Evolutionary conservation across 73 alveolate genomes (phyloP).

Genomic region (Paraurostyla sp.): DNA sequence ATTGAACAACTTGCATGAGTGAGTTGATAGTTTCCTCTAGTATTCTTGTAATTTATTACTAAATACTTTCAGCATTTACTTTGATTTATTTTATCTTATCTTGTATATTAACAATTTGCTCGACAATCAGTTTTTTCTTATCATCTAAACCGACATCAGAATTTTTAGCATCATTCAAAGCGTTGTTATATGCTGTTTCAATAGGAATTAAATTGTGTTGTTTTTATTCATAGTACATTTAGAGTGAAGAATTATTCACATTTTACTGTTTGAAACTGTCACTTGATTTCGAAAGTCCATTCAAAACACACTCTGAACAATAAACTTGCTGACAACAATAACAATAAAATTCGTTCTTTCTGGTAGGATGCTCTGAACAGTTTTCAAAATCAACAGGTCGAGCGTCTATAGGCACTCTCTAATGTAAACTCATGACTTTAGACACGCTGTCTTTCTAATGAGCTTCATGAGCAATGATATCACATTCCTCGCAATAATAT

Average conservation of each 20-base stretch:
- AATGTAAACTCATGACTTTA: conserved; percentile 26
- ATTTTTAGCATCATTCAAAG: conserved; percentile 35
- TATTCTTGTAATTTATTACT: conserved; percentile 11
- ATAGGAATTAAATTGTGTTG: background rate
- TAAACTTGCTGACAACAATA: conserved; percentile 31
- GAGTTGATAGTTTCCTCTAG: conserved; percentile 28
- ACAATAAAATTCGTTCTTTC: conserved; percentile 35
- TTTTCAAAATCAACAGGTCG: conserved; percentile 23
- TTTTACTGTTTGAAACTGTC: too few relatives aligned
- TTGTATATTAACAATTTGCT: background rate
- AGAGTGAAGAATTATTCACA: background rate
- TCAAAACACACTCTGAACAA: conserved; percentile 44
- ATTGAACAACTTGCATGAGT: background rate
- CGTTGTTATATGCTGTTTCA: conserved; percentile 30
- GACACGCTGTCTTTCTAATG: conserved; percentile 10
- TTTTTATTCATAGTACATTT: background rate
- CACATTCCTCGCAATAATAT: conserved; percentile 48
- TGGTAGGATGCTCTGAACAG: conserved; percentile 40
- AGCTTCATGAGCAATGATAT: conserved; percentile 6
- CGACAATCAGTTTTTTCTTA: conserved; percentile 40
- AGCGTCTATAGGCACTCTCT: conserved; percentile 5
- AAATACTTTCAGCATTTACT: conserved; percentile 9
- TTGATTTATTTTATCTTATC: conserved; percentile 23
- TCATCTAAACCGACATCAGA: conserved; percentile 38
- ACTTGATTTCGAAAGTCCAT: too few relatives aligned